Percentiles rank a stretch among this genome's conserved stretches.
Conservation (phyloP, 2,329 filamentous ascomycete genomes). For the Pestalotiopsis sp. region DNA sequence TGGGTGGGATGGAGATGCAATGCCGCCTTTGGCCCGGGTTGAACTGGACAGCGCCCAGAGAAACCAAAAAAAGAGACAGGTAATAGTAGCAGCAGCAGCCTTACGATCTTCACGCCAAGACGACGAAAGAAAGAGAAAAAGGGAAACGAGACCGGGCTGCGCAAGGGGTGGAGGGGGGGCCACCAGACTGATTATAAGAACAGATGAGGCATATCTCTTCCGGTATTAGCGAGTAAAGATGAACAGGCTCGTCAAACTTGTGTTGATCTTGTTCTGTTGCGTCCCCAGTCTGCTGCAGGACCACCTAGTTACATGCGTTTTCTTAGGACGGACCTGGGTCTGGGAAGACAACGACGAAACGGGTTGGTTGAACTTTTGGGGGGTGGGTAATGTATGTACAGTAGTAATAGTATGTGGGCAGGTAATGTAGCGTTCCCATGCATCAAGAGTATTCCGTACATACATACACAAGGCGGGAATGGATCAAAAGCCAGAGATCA, state of each 20-base stretch:
- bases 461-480: neutral
- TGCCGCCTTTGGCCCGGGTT: neutral
- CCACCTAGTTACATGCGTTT: conserved; percentile 2
- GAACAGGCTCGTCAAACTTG: conserved; percentile 4
- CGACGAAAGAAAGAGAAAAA: conserved; percentile 1
- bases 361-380: neutral
- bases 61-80: neutral
- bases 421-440: neutral
- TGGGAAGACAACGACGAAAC: neutral
- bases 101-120: conserved; percentile 12
- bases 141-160: neutral
- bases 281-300: conserved; percentile 6
- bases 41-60: neutral
- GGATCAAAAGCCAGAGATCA: neutral
- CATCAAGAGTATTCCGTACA: too few relatives aligned
- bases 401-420: neutral
- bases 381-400: neutral
- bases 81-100: neutral
- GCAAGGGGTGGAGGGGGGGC: neutral
- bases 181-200: conserved; percentile 9
- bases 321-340: conserved; percentile 1
- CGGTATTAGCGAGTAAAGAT: conserved; percentile 1
- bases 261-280: conserved; percentile 9
- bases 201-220: conserved; percentile 4
- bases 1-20: neutral